These are phyloP conservation scores for Cylindrotheca closterium DNA, from an alignment of 108 stramenopile genomes.

Conservation along the genomic window DNA sequence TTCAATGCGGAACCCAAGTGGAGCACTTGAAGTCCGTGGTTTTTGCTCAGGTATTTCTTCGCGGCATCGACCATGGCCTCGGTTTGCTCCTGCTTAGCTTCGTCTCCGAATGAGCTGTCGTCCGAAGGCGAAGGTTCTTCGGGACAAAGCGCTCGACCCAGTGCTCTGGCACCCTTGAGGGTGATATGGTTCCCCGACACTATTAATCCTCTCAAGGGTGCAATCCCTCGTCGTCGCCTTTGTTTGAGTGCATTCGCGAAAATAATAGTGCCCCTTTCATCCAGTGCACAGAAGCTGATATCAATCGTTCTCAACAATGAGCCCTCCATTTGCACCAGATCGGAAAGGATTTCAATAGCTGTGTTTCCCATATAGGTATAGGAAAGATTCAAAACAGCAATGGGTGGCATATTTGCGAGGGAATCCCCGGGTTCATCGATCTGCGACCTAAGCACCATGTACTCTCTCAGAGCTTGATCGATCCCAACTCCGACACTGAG, in stretches of 20 bases:
- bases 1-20: constrained; percentile 68
- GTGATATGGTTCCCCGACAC: constrained; percentile 74
- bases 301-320: constrained; percentile 68
- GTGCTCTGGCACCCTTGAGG: constrained; percentile 47
- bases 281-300: constrained; percentile 75
- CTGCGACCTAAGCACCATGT: constrained; percentile 9
- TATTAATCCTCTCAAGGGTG: constrained; percentile 61
- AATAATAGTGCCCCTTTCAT: constrained; percentile 52
- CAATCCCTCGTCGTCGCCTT: constrained; percentile 46
- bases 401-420: constrained; percentile 31
- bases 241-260: constrained; percentile 52
- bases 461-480: constrained; percentile 41
- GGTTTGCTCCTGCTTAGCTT: neutral
- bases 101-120: neutral
- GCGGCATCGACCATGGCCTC: neutral
- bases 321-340: constrained; percentile 51
- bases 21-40: constrained; percentile 63
- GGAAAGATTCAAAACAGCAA: constrained; percentile 76
- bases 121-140: constrained; percentile 20
- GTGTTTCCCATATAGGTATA: constrained; percentile 76
- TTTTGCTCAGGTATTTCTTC: constrained; percentile 34
- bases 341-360: constrained; percentile 65
- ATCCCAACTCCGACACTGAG: constrained; percentile 48
- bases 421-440: neutral
- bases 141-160: constrained; percentile 73